These are phyloP conservation scores for Geosiphon pyriformis DNA, from an alignment of 192 early-diverging fungal species.

Conservation along the genomic window DNA sequence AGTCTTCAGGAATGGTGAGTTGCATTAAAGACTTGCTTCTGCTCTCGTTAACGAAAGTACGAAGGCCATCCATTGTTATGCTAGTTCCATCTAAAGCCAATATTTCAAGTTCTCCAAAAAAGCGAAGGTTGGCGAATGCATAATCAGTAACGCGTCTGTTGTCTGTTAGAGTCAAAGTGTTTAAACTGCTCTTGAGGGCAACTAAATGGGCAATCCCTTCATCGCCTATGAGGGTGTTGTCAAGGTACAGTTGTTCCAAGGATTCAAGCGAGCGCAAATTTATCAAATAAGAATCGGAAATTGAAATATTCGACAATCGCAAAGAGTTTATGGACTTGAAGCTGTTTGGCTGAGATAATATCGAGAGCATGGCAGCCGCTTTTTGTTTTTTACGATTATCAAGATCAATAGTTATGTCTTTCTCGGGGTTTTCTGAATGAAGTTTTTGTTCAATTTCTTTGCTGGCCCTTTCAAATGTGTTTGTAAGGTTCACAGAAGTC, in stretches of 20 bases:
- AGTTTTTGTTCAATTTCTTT: neutral
- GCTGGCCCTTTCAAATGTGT: neutral
- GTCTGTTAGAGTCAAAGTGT: neutral
- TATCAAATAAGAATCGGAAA: conserved; percentile 5
- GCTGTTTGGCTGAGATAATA: neutral
- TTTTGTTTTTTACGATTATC: neutral
- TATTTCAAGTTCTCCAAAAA: neutral
- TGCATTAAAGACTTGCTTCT: neutral
- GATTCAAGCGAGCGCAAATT: neutral
- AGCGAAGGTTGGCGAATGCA: neutral
- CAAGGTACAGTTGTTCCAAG: conserved; percentile 4
- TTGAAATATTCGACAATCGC: neutral
- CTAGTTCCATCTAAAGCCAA: conserved; percentile 1
- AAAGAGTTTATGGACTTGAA: neutral
- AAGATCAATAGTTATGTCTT: neutral
- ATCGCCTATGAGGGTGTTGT: neutral
- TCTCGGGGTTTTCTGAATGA: neutral
- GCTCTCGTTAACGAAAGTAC: neutral
- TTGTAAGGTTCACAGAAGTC: neutral
- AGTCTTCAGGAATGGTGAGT: neutral
- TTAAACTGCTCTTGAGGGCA: neutral
- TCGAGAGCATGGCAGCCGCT: neutral
- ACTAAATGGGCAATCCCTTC: conserved; percentile 3
- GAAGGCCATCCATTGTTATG: conserved; percentile 6
- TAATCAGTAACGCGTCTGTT: conserved; percentile 2